Evolutionary conservation across 129 eudicot species (phyloP), one percentile per base, ranked within the genome.

Genomic region (Ambrosia trifida): DNA sequence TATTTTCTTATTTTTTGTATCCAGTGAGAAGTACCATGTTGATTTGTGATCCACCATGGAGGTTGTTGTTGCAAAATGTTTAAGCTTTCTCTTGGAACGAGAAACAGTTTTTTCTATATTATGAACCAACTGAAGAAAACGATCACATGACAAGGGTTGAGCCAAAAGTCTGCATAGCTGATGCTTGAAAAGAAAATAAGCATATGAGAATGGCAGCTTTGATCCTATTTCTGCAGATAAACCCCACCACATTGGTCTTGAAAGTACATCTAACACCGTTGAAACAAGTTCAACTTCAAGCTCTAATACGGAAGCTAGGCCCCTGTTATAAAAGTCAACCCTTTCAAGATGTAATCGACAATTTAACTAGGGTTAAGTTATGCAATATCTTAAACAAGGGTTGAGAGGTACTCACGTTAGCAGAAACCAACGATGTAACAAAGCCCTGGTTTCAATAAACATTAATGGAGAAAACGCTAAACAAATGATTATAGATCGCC

Each of bases 171-270:
- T 78, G 68, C 81, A 35, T 5, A 83, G 65, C 2, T 67, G 82
- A 68, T 83, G 86, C 30, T 79, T 82, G 76, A 53, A 47, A 19
- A 84, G 89, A 50, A 90, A 87, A 66, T 90, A 90, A 7, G 95
- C 87, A 76, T 66, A 79, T 45, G 94, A 87, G 74, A 81, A 85
- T 33, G 95, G 91, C 52, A 90, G 87, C 68, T 71, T 87, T 72
- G 78, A 80, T 72, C 95, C 90, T 56, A 76, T n/a, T 28, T 85
- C 95, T 77, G 75, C 66, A 36, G 88, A 84, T 70, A 90, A 68
- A 28, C 91, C 87, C 96, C 95, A 90, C 76, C 78, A 50, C 86
- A 85, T 87, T 64, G 96, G 96, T 74, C 96, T 83, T 71, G 88
- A 90, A 64, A 87, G 70, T 45, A 87, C 61, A 72, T 87, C 96